Conservation (phyloP, 306 rosid species). For the Quercus ilex region DNA sequence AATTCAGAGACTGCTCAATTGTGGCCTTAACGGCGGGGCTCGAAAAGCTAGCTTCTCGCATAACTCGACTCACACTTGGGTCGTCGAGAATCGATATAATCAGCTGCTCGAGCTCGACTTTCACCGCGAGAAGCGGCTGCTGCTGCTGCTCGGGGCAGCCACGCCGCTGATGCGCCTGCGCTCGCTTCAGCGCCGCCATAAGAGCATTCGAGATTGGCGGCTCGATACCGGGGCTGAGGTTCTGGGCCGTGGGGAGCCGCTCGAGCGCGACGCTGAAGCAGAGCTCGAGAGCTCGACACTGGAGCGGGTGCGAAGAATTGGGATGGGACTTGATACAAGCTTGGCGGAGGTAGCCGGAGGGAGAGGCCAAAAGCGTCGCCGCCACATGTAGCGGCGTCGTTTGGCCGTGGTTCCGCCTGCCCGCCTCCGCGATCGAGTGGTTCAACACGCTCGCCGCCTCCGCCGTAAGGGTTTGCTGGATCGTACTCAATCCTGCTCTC, state of each 20-base stretch:
- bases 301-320: conserved; percentile 93
- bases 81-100: conserved; percentile 94
- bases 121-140: conserved; percentile 89
- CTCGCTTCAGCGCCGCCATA: conserved; percentile 93
- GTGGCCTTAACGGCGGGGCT: conserved; percentile 90
- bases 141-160: conserved; percentile 98
- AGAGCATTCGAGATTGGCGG: conserved; percentile 94
- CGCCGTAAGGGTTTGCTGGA: conserved; percentile 96
- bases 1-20: conserved; percentile 74
- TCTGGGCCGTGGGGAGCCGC: conserved; percentile 85
- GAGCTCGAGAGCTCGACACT: conserved; percentile 93
- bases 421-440: conserved; percentile 89
- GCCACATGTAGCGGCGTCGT: conserved; percentile 98
- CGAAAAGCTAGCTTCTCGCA: conserved; percentile 93
- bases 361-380: conserved; percentile 71
- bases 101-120: conserved; percentile 89
- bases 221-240: conserved; percentile 52
- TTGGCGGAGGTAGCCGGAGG: conserved; percentile 79
- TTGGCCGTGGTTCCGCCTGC: conserved; percentile 89
- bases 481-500: conserved; percentile 96
- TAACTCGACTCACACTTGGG: conserved; percentile 94
- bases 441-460: conserved; percentile 94
- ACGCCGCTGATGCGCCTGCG: conserved; percentile 95
- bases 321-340: conserved; percentile 97
- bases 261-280: conserved; percentile 95